These are phyloP conservation scores for Pyrus hybrid DNA, from an alignment of 331 rosid species.

Conservation along the genomic window DNA sequence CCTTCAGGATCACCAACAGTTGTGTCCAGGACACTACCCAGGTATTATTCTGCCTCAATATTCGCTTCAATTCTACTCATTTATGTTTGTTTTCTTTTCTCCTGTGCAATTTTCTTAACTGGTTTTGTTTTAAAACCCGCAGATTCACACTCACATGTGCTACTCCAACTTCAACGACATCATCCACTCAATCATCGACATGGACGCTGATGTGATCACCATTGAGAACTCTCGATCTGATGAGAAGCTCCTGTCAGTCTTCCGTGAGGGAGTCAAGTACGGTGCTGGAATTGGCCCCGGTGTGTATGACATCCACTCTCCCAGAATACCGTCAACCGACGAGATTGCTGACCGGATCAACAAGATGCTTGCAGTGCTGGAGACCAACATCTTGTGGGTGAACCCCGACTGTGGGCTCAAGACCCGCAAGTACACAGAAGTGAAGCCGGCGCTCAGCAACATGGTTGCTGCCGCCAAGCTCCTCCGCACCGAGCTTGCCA, in stretches of 20 bases:
- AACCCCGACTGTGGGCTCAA: constrained; percentile 98
- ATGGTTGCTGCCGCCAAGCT: constrained; percentile 86
- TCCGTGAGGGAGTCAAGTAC: constrained; percentile 98
- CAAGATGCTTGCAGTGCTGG: constrained; percentile 99
- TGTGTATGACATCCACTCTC: constrained; percentile 96
- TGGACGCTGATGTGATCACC: constrained; percentile 62
- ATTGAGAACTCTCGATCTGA: constrained; percentile 78
- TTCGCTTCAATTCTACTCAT: neutral
- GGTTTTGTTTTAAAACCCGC: constrained; percentile 11
- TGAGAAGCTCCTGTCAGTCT: constrained; percentile 89
- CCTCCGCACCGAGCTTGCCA: constrained; percentile 77
- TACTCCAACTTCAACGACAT: constrained; percentile 68
- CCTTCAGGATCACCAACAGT: constrained; percentile 86
- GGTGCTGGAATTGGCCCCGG: constrained; percentile 99
- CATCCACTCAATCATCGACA: constrained; percentile 52
- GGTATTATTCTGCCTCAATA: constrained; percentile 31
- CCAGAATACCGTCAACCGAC: constrained; percentile 87
- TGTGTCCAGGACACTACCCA: constrained; percentile 87
- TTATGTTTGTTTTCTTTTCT: neutral
- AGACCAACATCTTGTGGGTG: constrained; percentile 94
- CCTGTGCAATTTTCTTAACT: neutral
- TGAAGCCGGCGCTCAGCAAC: constrained; percentile 78
- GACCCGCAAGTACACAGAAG: constrained; percentile 91
- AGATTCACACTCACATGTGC: constrained; percentile 99
- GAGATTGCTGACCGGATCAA: constrained; percentile 93